Conservation (phyloP, 331 rosid genomes). For the Cydonia oblonga region DNA sequence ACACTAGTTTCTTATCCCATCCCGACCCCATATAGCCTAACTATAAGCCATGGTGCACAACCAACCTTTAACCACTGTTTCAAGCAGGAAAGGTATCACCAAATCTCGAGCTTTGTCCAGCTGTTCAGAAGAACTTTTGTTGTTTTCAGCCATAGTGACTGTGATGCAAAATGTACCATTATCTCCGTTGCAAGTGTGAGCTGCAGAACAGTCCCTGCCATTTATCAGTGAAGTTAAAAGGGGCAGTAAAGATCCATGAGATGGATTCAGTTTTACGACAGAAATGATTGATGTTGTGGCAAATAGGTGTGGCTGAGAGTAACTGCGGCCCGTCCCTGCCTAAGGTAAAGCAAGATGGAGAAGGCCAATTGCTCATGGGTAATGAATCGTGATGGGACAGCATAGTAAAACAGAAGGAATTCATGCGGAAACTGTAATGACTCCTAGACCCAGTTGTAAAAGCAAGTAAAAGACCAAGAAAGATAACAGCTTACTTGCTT, state of each 20-base stretch:
- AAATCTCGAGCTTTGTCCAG: constrained; percentile 43
- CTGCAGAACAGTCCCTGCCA: constrained; percentile 49
- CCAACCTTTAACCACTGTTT: constrained; percentile 64
- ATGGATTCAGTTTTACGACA: background rate
- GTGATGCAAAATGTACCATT: constrained; percentile 43
- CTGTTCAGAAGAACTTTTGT: constrained; percentile 24
- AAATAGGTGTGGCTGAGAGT: background rate
- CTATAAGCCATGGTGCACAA: background rate
- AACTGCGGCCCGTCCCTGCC: background rate
- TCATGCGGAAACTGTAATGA: background rate
- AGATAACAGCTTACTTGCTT: constrained; percentile 50
- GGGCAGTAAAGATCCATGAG: constrained; percentile 13
- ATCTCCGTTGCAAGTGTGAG: constrained; percentile 17
- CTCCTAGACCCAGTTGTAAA: background rate
- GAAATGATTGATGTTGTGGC: background rate
- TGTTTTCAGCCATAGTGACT: constrained; percentile 36
- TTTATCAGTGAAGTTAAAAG: constrained; percentile 27
- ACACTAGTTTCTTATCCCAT: background rate
- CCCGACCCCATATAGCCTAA: background rate
- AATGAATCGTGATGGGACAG: background rate
- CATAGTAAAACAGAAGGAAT: background rate
- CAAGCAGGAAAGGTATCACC: constrained; percentile 64
- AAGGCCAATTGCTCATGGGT: background rate
- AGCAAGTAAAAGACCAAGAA: constrained; percentile 4
- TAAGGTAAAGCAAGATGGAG: background rate